Conservation (phyloP, 2,329 filamentous ascomycete genomes). For the Aspergillus uvarum region DNA sequence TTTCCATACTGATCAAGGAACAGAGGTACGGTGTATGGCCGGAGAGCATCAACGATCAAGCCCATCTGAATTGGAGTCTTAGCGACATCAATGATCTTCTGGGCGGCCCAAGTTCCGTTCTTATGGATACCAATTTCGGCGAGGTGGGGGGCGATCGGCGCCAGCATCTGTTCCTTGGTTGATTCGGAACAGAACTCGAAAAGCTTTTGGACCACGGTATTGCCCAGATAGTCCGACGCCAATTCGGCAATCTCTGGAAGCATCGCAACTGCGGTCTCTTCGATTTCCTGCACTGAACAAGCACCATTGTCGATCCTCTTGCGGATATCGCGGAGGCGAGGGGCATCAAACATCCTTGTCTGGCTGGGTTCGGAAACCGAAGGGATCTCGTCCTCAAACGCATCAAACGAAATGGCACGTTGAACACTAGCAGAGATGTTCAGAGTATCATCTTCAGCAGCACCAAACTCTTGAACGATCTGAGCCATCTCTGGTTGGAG, state of each 20-base stretch:
- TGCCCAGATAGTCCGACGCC: conserved; percentile 92
- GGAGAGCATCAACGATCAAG: conserved; percentile 79
- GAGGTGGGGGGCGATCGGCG: conserved; percentile 83
- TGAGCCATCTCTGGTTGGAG: conserved; percentile 79
- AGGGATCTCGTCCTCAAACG: conserved; percentile 81
- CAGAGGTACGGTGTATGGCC: conserved; percentile 81
- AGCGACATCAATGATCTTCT: conserved; percentile 98
- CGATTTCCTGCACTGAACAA: conserved; percentile 81
- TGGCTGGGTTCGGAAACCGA: conserved; percentile 83
- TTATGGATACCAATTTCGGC: conserved; percentile 98
- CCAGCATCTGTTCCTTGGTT: conserved; percentile 87
- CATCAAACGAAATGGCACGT: conserved; percentile 70
- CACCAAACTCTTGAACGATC: conserved; percentile 87
- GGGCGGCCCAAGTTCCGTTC: conserved; percentile 98
- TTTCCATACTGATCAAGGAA: conserved; percentile 99
- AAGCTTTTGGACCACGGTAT: conserved; percentile 98
- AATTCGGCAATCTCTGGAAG: conserved; percentile 94
- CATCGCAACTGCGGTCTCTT: conserved; percentile 90
- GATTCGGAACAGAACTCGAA: conserved; percentile 94
- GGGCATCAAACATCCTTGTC: conserved; percentile 86
- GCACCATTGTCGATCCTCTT: conserved; percentile 97
- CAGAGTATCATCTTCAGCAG: conserved; percentile 71
- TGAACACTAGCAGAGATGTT: conserved; percentile 74
- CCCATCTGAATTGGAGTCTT: conserved; percentile 80
- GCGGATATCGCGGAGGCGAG: conserved; percentile 89